Percentiles rank a stretch among this genome's conserved stretches.
phyloP scores from a whole-genome alignment of 164 flowering plant species.

The grape (Vitis vinifera) region DNA sequence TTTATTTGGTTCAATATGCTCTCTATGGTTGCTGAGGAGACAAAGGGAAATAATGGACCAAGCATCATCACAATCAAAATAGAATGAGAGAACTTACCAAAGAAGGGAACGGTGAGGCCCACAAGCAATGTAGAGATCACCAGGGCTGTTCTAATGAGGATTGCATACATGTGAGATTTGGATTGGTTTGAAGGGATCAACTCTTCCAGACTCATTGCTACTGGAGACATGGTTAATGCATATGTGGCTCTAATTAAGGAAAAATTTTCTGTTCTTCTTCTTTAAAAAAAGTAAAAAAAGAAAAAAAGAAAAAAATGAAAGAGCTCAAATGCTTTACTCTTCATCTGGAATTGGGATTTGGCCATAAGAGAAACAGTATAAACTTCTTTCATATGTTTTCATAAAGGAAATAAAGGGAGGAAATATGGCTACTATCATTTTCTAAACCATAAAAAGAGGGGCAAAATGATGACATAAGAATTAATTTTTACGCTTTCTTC shows the following conservation, averaged over 20 bases:
- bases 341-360: too few relatives aligned
- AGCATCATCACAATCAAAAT: too few relatives aligned
- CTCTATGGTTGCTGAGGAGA: neutral
- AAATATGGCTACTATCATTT: neutral
- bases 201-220: constrained; percentile 93
- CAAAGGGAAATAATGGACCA: neutral
- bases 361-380: too few relatives aligned
- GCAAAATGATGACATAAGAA: too few relatives aligned
- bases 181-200: constrained; percentile 68
- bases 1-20: neutral
- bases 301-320: too few relatives aligned
- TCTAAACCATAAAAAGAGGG: too few relatives aligned
- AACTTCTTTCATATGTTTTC: too few relatives aligned
- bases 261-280: neutral
- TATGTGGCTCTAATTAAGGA: constrained; percentile 65
- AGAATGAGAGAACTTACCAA: constrained; percentile 49
- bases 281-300: too few relatives aligned
- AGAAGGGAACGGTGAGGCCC: constrained; percentile 78
- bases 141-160: constrained; percentile 77
- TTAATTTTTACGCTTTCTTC: too few relatives aligned
- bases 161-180: constrained; percentile 60
- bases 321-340: too few relatives aligned
- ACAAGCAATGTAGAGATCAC: constrained; percentile 83
- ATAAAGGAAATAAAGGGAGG: neutral
- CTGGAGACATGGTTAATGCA: constrained; percentile 90